Evolutionary conservation across 1,139 yeast species (phyloP), one percentile per base, ranked within the genome.

Genomic region (Petasospora rhodanensis): DNA sequence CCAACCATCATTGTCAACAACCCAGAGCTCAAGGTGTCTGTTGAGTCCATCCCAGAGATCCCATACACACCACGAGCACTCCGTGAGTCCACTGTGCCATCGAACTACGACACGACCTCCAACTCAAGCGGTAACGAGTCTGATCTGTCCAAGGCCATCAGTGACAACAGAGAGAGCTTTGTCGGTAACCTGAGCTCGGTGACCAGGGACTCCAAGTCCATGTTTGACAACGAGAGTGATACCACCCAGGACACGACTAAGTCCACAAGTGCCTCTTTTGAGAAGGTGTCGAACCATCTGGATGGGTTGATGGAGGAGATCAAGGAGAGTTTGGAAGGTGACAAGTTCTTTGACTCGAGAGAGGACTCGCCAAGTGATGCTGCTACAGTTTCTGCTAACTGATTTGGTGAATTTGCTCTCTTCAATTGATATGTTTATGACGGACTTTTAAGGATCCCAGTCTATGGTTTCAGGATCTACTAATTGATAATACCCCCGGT

Each of bases 291-390:
- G 22, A 33, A 24, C 28, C 30, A 41, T 19, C 14, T 47, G 21
- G 50, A 50, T 26, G 48, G 43, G 1, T 29, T 48, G 18, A 24
- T 50, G 18, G 43, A 45, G 15, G 51, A 50, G 30, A 47, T 50
- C 14, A 46, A 36, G 26, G 47, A 45, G 23, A 47, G 45, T 24
- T 28, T 47, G 33, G 41, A 32, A 18, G 19, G 23, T 14, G 39
- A 36, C 9, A 17, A 26, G 14, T 26, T 32, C 14, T 28, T 33
- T 22, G 22, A 25, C 18, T n/a, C 12, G 12, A 21, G 11, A 12
- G 29, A 27, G 18, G 29, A 27, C 18, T 18, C 11, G 14, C 8
- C 22, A 6, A 13, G 18, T 15, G 24, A 14, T 18, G 14, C 8
- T 8, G 18, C 13, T 10, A 15, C 7, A 15, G 7, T 14, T 23